Evolutionary conservation across 2,329 filamentous ascomycete genomes (phyloP).

Genomic region (Cyclaneusma minus): DNA sequence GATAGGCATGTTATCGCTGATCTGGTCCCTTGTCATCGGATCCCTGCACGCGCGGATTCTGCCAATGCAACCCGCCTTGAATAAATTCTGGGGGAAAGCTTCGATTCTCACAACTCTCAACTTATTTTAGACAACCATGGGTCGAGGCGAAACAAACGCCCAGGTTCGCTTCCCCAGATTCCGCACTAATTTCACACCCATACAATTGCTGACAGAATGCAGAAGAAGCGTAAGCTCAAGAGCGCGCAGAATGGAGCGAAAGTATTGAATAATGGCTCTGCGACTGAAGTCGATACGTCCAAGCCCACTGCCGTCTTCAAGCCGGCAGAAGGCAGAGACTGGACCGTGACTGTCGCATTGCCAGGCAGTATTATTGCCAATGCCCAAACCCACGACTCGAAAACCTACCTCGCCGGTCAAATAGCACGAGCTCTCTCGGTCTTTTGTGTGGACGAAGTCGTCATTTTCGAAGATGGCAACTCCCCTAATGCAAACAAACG

Average conservation of each 20-base stretch:
- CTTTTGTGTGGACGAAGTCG: slow-evolving; percentile 71
- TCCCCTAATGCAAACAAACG: slow-evolving; percentile 10
- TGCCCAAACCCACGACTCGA: slow-evolving; percentile 39
- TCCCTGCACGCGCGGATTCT: too few relatives aligned
- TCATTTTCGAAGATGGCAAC: slow-evolving; percentile 65
- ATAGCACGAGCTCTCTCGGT: slow-evolving; percentile 71
- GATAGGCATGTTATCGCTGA: too few relatives aligned
- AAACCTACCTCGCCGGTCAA: slow-evolving; percentile 56
- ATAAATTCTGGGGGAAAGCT: too few relatives aligned
- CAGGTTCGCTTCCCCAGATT: slow-evolving; percentile 8
- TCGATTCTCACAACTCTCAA: neutral
- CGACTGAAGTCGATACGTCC: slow-evolving; percentile 28
- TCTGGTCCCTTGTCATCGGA: too few relatives aligned
- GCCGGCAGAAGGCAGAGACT: slow-evolving; percentile 44
- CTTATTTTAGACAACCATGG: slow-evolving; percentile 8
- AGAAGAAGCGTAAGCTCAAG: slow-evolving; percentile 20
- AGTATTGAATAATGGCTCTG: slow-evolving; percentile 12
- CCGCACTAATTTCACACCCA: slow-evolving; percentile 1
- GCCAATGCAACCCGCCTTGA: too few relatives aligned
- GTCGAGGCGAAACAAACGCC: slow-evolving; percentile 16
- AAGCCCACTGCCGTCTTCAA: slow-evolving; percentile 57
- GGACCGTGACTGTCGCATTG: slow-evolving; percentile 65
- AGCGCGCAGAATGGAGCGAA: slow-evolving; percentile 12
- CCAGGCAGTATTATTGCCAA: slow-evolving; percentile 65
- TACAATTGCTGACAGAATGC: too few relatives aligned